Base-by-base conservation (phyloP, 1,284 basidiomycete species). In the Volvariella volvacea region DNA sequence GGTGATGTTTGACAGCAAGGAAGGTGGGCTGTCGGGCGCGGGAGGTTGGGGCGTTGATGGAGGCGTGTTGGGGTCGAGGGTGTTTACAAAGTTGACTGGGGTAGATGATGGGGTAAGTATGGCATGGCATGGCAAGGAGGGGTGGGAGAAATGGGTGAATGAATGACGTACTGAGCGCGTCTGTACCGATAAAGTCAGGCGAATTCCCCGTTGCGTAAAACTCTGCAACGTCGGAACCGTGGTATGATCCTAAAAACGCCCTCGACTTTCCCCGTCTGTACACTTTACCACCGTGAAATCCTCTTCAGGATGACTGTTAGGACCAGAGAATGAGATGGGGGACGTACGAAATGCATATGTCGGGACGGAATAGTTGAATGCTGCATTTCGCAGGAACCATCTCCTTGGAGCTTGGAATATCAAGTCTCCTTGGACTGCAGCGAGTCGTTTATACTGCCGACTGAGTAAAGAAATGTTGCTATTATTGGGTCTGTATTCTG, bases 371-470 rank as follows among this genome's bases (percentile, higher is more conserved):
- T n/a, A n/a, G n/a, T 52, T 59, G 17, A 49, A 48, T 1, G 61
- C 54, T 1, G 53, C 48, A 3, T 46, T 39, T 39, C 58, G 28
- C 2, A 66, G 49, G 44, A 67, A 58, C 49, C 59, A 59, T 7
- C 66, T 46, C 0, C 65, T 61, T 7, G 59, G 64, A 2, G 51
- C 61, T 15, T 64, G 57, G 49, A 65, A 65, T 2, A 53, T 22
- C 0, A 57, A 14, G 44, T 69, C 67, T 4, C 65, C 64, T 32
- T 57, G 51, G 6, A 66, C 42, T 1, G 65, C 56, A 1, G 64
- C 58, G 16, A 65, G 41, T 0, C 66, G 56, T 48, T 67, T 65
- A 55, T 52, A 67, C 48, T 66, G 46, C 0, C 65, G 60, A 2
- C 60, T 62, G 19, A 37, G 4, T 22, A 21, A 19, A 37, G 19